Conservation (phyloP, 495 filamentous ascomycete species). For the Penicillium daleae region DNA sequence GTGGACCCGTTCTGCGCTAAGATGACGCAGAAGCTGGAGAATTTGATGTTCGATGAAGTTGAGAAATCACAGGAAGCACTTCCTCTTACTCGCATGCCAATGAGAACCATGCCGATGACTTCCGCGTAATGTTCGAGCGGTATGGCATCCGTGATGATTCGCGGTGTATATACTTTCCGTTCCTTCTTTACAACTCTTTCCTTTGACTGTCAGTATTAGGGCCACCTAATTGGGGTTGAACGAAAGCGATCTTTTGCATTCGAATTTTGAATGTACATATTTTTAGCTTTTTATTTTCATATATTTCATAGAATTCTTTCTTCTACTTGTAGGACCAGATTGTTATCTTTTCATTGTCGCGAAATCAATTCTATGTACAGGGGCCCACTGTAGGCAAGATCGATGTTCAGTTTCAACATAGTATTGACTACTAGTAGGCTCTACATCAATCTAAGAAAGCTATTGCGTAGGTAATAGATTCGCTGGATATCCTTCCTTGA, state of each 20-base stretch:
- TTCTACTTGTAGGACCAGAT: neutral
- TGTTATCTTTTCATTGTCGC: neutral
- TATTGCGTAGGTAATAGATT: neutral
- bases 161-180: constrained; percentile 2
- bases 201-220: neutral
- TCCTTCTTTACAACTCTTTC: neutral
- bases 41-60: constrained; percentile 55
- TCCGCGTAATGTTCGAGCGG: neutral
- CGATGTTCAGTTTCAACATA: too few species aligned
- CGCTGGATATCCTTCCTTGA: neutral
- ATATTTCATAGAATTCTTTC: neutral
- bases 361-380: neutral
- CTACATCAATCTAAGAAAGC: neutral
- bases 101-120: constrained; percentile 24
- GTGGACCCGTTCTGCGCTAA: constrained; percentile 67
- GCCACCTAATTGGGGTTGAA: neutral
- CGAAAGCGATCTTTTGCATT: constrained; percentile 5
- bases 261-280: constrained; percentile 1
- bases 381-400: neutral
- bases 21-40: constrained; percentile 62
- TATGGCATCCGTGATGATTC: neutral
- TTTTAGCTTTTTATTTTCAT: neutral
- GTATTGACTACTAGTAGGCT: too few species aligned
- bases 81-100: constrained; percentile 40
- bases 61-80: constrained; percentile 48